These are phyloP conservation scores for Stagonosporopsis chrysanthemi DNA, from an alignment of 2,329 filamentous ascomycete species.

Conservation along the genomic window DNA sequence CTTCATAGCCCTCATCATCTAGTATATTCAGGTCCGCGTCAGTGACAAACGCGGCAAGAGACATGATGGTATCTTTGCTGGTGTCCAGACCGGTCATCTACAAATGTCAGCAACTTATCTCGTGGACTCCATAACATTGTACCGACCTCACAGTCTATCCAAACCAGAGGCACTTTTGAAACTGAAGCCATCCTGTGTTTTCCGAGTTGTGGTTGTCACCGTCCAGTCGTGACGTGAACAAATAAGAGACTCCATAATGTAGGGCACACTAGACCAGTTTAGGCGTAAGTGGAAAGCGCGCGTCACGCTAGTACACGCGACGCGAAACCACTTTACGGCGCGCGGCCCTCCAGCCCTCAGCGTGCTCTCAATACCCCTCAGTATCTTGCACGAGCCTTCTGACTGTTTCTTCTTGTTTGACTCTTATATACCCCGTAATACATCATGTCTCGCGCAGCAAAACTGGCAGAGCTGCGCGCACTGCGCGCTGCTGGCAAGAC, in stretches of 20 bases:
- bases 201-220: slow-evolving; percentile 5
- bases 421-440: slow-evolving; percentile 23
- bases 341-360: slow-evolving; percentile 34
- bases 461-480: slow-evolving; percentile 78
- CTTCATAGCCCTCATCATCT: slow-evolving; percentile 80
- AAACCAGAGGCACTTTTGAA: slow-evolving; percentile 75
- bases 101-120: slow-evolving; percentile 13
- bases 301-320: slow-evolving; percentile 32
- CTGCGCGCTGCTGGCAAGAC: slow-evolving; percentile 91
- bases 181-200: slow-evolving; percentile 53
- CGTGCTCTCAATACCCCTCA: slow-evolving; percentile 28
- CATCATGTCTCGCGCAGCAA: slow-evolving; percentile 47
- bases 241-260: slow-evolving; percentile 3
- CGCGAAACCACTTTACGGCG: slow-evolving; percentile 16
- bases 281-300: slow-evolving; percentile 18
- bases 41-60: slow-evolving; percentile 92
- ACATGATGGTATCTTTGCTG: slow-evolving; percentile 82
- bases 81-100: slow-evolving; percentile 92
- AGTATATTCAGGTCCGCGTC: slow-evolving; percentile 78
- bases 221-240: slow-evolving; percentile 9
- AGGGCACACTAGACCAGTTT: slow-evolving; percentile 10
- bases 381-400: slow-evolving; percentile 19
- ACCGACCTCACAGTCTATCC: slow-evolving; percentile 79
- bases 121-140: too few relatives aligned
- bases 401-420: slow-evolving; percentile 21